Evolutionary conservation across 352 stramenopile species (phyloP).

Genomic region (Elongisporangium prolatum): DNA sequence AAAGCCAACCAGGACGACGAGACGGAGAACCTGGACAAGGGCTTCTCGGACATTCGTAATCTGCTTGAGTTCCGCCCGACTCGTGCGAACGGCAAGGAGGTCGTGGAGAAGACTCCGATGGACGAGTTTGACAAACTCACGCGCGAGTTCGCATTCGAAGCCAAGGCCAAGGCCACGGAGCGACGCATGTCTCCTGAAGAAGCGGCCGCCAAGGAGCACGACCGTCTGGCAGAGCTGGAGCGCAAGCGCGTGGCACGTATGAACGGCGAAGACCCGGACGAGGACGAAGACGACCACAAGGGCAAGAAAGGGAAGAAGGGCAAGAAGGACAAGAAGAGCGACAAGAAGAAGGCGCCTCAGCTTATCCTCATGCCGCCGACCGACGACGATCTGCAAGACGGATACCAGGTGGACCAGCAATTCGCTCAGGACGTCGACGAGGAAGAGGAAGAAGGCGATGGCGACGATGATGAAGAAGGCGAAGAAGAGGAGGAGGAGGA

Average conservation of each 20-base stretch:
- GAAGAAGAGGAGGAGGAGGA: slow-evolving; percentile 60
- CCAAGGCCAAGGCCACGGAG: slow-evolving; percentile 92
- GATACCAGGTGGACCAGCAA: slow-evolving; percentile 66
- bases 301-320: slow-evolving; percentile 44
- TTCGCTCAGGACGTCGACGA: slow-evolving; percentile 39
- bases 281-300: slow-evolving; percentile 45
- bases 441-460: slow-evolving; percentile 32
- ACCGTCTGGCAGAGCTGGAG: slow-evolving; percentile 90
- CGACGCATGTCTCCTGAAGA: slow-evolving; percentile 94
- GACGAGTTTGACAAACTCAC: slow-evolving; percentile 87
- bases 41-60: slow-evolving; percentile 54
- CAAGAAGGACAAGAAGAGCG: slow-evolving; percentile 38
- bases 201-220: slow-evolving; percentile 89
- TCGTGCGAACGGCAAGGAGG: slow-evolving; percentile 50
- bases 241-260: slow-evolving; percentile 92
- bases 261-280: slow-evolving; percentile 84
- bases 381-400: slow-evolving; percentile 89
- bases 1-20: slow-evolving; percentile 79
- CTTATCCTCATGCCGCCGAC: slow-evolving; percentile 76
- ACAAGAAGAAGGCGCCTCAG: slow-evolving; percentile 41
- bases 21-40: slow-evolving; percentile 70
- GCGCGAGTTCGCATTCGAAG: slow-evolving; percentile 83
- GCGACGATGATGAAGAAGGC: slow-evolving; percentile 70
- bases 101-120: slow-evolving; percentile 61
- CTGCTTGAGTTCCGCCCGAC: slow-evolving; percentile 80